These are phyloP conservation scores for Crithidia expoeki DNA, from an alignment of 208 protist genomes.

Conservation along the genomic window DNA sequence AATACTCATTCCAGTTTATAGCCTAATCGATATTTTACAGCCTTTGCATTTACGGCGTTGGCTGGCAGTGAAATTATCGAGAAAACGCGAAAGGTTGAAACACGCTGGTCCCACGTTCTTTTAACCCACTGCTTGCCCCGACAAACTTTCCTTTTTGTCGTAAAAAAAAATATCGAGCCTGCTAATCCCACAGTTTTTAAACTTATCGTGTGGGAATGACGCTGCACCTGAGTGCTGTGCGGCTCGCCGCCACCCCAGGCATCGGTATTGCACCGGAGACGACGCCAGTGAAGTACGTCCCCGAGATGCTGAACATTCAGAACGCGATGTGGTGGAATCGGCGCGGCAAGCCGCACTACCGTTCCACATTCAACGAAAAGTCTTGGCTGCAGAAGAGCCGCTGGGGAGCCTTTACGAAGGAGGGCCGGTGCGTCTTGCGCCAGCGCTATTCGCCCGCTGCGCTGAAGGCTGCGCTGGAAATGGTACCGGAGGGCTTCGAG, in stretches of 20 bases:
- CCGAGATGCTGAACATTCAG: constrained; percentile 87
- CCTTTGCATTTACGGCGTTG: no score
- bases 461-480: constrained; percentile 64
- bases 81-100: no score
- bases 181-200: neutral
- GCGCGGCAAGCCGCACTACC: constrained; percentile 56
- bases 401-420: constrained; percentile 63
- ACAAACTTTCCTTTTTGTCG: no score
- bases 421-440: constrained; percentile 61
- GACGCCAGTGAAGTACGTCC: constrained; percentile 91
- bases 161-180: no score
- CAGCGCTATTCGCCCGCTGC: constrained; percentile 81
- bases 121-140: no score
- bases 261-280: constrained; percentile 90
- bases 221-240: constrained; percentile 40
- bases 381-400: constrained; percentile 74
- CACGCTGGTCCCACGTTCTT: no score
- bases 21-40: no score
- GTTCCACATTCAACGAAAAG: constrained; percentile 80
- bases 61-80: no score
- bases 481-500: constrained; percentile 84
- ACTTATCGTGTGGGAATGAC: constrained; percentile 16
- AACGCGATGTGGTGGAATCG: constrained; percentile 86
- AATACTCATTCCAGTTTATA: no score
- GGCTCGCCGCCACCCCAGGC: constrained; percentile 67